A percentile compares a stretch with the other conserved stretches of the same genome.
Evolutionary conservation across 108 stramenopile species (phyloP).

Genomic region (Stephanodiscus triporus): DNA sequence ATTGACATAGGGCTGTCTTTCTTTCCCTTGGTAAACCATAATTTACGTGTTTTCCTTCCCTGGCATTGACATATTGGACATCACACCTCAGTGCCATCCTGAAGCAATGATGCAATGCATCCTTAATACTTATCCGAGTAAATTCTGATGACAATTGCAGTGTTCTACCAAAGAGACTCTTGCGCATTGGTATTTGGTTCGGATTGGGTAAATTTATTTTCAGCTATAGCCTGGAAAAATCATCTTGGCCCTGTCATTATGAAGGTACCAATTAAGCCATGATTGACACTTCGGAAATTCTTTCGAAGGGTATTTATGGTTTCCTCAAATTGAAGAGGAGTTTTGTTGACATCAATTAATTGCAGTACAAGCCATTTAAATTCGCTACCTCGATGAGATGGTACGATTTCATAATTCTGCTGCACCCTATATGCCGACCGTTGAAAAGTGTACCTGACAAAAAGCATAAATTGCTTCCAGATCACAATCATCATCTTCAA

Average conservation of each 20-base stretch:
- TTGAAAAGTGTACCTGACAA: slow-evolving; percentile 10
- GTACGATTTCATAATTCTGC: not conserved
- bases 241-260: not conserved
- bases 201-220: not conserved
- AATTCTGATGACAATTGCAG: not conserved
- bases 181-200: not conserved
- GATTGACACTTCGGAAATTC: not conserved
- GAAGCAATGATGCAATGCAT: not conserved
- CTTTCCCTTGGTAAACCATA: too few species aligned
- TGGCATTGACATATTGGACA: not conserved
- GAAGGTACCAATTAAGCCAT: slow-evolving; percentile 11
- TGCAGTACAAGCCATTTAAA: not conserved
- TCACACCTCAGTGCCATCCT: not conserved
- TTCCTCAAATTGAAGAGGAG: not conserved
- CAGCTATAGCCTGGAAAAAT: slow-evolving; percentile 1
- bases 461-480: not conserved
- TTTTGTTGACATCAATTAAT: not conserved
- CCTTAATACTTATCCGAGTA: not conserved
- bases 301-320: not conserved
- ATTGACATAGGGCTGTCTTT: too few species aligned
- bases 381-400: not conserved
- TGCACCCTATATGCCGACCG: not conserved
- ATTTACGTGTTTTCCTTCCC: too few species aligned
- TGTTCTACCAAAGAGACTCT: not conserved
- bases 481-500: not conserved